These are phyloP conservation scores for Hypoxylon cercidicola DNA, from an alignment of 495 filamentous ascomycete genomes.

Conservation along the genomic window DNA sequence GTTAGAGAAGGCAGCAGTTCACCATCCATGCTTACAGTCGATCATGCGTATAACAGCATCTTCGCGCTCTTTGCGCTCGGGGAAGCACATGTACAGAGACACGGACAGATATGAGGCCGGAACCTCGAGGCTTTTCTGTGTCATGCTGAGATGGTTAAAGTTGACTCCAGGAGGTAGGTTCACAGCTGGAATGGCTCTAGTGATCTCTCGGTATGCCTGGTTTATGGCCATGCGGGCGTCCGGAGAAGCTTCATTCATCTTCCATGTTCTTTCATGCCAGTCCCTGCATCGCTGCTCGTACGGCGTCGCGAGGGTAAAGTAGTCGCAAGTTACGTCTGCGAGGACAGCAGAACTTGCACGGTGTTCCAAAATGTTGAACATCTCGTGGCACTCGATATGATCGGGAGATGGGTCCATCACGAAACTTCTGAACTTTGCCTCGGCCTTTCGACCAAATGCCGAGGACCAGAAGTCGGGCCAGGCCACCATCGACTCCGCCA, in stretches of 20 bases:
- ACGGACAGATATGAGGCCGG: slow-evolving; percentile 27
- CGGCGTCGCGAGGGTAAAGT: slow-evolving; percentile 40
- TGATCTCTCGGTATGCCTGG: slow-evolving; percentile 2
- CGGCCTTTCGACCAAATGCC: slow-evolving; percentile 31
- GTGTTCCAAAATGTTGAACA: slow-evolving; percentile 51
- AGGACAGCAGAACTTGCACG: slow-evolving; percentile 47
- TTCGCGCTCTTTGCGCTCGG: not conserved
- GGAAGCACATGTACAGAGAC: slow-evolving; percentile 9
- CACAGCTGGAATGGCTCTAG: slow-evolving; percentile 15
- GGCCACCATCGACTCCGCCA: slow-evolving; percentile 43
- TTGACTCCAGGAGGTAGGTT: slow-evolving; percentile 38
- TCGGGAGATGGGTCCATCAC: slow-evolving; percentile 6
- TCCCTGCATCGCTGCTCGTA: slow-evolving; percentile 31
- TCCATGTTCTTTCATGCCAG: slow-evolving; percentile 32
- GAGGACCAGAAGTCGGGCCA: slow-evolving; percentile 47
- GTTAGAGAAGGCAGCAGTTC: not conserved
- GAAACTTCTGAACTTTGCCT: slow-evolving; percentile 31
- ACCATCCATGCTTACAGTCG: slow-evolving; percentile 29
- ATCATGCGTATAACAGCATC: slow-evolving; percentile 1
- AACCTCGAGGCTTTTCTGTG: slow-evolving; percentile 23
- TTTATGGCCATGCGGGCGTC: slow-evolving; percentile 12
- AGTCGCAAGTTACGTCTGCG: slow-evolving; percentile 44
- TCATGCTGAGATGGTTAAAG: slow-evolving; percentile 17
- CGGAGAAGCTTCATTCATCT: not conserved
- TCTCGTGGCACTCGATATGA: slow-evolving; percentile 40